These are phyloP conservation scores for Komagataella mondaviorum DNA, from an alignment of 805 yeast species.

Conservation along the genomic window DNA sequence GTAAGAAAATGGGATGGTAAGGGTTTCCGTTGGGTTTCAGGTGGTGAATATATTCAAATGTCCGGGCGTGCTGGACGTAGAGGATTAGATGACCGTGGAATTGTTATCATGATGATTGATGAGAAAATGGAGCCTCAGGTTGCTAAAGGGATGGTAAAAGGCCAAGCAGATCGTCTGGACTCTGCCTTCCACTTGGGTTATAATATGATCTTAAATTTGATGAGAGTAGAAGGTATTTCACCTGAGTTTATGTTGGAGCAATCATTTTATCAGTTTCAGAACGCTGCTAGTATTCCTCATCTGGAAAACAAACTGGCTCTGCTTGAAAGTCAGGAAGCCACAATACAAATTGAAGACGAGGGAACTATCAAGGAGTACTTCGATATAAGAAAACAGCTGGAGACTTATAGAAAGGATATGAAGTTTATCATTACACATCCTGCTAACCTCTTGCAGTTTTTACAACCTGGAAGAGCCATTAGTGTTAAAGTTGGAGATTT, in stretches of 20 bases:
- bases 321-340: slow-evolving; percentile 32
- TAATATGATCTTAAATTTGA: slow-evolving; percentile 89
- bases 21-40: slow-evolving; percentile 97
- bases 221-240: slow-evolving; percentile 96
- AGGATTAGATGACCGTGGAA: slow-evolving; percentile 98
- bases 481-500: slow-evolving; percentile 45
- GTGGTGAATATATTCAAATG: slow-evolving; percentile 99
- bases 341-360: slow-evolving; percentile 59
- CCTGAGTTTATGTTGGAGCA: slow-evolving; percentile 95
- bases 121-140: slow-evolving; percentile 99
- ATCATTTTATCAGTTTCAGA: slow-evolving; percentile 93
- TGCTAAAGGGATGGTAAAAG: slow-evolving; percentile 98
- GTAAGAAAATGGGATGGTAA: slow-evolving; percentile 98
- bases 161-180: slow-evolving; percentile 94
- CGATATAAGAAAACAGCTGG: slow-evolving; percentile 63
- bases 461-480: slow-evolving; percentile 82
- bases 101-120: slow-evolving; percentile 98
- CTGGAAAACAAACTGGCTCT: slow-evolving; percentile 56
- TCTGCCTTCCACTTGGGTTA: slow-evolving; percentile 97
- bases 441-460: slow-evolving; percentile 65
- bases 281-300: slow-evolving; percentile 78
- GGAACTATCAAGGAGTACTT: slow-evolving; percentile 65
- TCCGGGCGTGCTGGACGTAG: slow-evolving; percentile 99
- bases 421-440: slow-evolving; percentile 85
- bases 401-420: slow-evolving; percentile 59